These are phyloP conservation scores for Hypoxylon sp. DNA, from an alignment of 2,329 filamentous ascomycete genomes.

Conservation along the genomic window DNA sequence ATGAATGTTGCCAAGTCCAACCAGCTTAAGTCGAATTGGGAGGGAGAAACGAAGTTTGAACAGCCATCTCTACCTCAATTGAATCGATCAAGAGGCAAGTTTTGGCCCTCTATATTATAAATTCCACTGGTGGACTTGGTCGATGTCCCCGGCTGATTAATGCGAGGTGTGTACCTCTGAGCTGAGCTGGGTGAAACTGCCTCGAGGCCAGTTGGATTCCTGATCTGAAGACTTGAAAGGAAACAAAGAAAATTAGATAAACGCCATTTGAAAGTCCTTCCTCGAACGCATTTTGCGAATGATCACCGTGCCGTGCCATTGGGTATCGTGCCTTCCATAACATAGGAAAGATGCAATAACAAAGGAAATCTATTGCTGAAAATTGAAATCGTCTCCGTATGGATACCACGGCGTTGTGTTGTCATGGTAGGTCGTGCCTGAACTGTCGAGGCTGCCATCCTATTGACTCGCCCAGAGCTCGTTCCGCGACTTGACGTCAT, in stretches of 20 bases:
- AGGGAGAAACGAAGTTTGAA: conserved; percentile 35
- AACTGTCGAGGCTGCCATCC: conserved; percentile 21
- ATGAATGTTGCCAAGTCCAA: conserved; percentile 41
- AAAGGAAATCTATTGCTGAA: conserved; percentile 42
- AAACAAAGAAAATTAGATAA: conserved; percentile 17
- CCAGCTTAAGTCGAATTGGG: conserved; percentile 43
- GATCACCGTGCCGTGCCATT: conserved; percentile 43
- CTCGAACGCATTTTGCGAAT: conserved; percentile 33
- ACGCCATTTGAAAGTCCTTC: conserved; percentile 37
- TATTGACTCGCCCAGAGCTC: conserved; percentile 57
- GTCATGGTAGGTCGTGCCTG: neutral
- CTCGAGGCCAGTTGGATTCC: conserved; percentile 21
- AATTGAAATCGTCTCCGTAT: neutral
- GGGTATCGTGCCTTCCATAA: conserved; percentile 46
- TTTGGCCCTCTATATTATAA: conserved; percentile 39
- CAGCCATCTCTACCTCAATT: conserved; percentile 27
- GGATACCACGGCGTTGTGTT: neutral
- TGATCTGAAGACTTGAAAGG: conserved; percentile 14
- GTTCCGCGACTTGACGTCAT: conserved; percentile 70
- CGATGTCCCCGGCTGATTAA: conserved; percentile 20
- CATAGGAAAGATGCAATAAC: conserved; percentile 43
- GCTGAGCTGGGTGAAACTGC: conserved; percentile 19
- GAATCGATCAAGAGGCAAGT: conserved; percentile 35
- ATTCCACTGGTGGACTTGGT: conserved; percentile 29
- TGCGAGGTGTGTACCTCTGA: conserved; percentile 12